These are phyloP conservation scores for Artemisia tridentata DNA, from an alignment of 129 eudicot species.

Conservation along the genomic window DNA sequence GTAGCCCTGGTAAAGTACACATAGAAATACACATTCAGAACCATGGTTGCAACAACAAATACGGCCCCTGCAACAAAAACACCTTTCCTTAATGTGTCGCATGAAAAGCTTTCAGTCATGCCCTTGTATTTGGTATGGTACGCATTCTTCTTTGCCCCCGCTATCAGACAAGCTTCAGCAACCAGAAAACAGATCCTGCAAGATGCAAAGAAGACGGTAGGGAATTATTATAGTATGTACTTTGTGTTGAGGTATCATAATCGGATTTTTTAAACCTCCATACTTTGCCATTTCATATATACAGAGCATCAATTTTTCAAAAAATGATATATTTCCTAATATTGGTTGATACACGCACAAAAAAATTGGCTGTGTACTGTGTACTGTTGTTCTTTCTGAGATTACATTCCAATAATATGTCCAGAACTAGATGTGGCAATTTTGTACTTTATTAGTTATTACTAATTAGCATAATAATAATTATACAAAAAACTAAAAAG, in stretches of 20 bases:
- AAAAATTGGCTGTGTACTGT: too few relatives aligned
- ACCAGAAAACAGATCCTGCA: conserved; percentile 81
- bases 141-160: conserved; percentile 89
- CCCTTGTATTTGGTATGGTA: conserved; percentile 84
- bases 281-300: too few relatives aligned
- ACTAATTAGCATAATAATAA: too few relatives aligned
- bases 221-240: neutral
- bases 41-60: conserved; percentile 79
- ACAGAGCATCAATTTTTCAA: too few relatives aligned
- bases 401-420: neutral
- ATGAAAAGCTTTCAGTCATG: conserved; percentile 77
- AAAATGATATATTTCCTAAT: too few relatives aligned
- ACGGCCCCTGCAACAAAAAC: conserved; percentile 95
- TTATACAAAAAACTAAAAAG: too few relatives aligned
- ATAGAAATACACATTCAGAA: conserved; percentile 81
- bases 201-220: neutral
- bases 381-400: neutral
- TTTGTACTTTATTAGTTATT: neutral
- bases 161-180: conserved; percentile 85
- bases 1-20: conserved; percentile 93
- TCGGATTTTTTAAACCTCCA: neutral
- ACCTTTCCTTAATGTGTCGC: conserved; percentile 86
- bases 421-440: neutral
- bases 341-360: too few relatives aligned
- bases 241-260: neutral